phyloP scores from a whole-genome alignment of 768 basidiomycete species.

The Pleurotus eryngii region DNA sequence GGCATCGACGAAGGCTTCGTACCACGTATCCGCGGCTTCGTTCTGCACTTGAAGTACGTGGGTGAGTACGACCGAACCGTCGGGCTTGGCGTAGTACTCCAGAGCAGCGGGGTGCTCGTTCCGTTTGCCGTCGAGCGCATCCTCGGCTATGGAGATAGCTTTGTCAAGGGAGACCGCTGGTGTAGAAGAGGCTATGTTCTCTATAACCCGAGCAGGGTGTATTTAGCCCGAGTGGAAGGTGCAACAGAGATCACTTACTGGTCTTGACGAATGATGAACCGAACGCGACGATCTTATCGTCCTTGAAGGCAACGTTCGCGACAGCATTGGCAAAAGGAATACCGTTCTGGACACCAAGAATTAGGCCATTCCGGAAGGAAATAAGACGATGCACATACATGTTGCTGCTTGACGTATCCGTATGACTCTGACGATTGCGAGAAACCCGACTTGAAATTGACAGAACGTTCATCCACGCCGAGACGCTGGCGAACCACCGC shows the following conservation, averaged over 20 bases:
- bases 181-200: constrained; percentile 27
- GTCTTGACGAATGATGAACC: constrained; percentile 45
- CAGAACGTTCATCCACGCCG: constrained; percentile 15
- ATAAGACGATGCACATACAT: constrained; percentile 14
- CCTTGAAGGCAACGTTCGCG: constrained; percentile 41
- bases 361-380: background rate
- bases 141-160: constrained; percentile 36
- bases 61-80: constrained; percentile 34
- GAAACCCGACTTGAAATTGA: constrained; percentile 24
- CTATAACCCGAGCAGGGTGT: constrained; percentile 4
- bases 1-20: constrained; percentile 58
- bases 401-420: constrained; percentile 24
- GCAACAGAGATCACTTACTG: constrained; percentile 19
- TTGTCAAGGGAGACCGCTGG: constrained; percentile 31
- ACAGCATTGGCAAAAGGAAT: constrained; percentile 36
- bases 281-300: constrained; percentile 38
- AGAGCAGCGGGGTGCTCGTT: constrained; percentile 35
- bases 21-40: constrained; percentile 40
- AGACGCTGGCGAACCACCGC: constrained; percentile 22
- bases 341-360: constrained; percentile 17
- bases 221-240: background rate
- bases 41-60: constrained; percentile 32
- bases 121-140: constrained; percentile 33
- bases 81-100: constrained; percentile 33
- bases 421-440: constrained; percentile 18